Evolutionary conservation across 306 rosid species (phyloP), one percentile per base, ranked within the genome.

Genomic region (Echinosophora koreensis): DNA sequence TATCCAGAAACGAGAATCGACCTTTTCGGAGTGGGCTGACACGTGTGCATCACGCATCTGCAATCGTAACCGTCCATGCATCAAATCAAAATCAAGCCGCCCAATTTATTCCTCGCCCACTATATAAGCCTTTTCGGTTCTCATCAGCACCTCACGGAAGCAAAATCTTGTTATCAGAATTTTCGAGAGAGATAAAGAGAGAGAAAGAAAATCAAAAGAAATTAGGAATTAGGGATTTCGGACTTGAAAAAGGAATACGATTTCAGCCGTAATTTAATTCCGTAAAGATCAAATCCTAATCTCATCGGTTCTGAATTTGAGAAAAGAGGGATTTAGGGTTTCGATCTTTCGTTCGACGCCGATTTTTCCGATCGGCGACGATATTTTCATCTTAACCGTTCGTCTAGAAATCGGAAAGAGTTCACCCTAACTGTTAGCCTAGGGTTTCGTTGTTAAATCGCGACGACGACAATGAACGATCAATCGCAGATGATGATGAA

Each of bases 401-500:
- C 9, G 30, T 37, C 59, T 77, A 17, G 11, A 37, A 60, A 44
- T 81, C 37, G 22, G 28, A 6, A 63, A 72, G 54, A 65, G 18
- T 22, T 74, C 30, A 17, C 68, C 34, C 76, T 28, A 17, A 57
- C 11, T 30, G 22, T 72, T 51, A 58, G 14, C 49, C 11, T 78
- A 81, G 88, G 78, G 83, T 62, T 85, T 62, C 27, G 71, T 78
- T 34, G 55, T 39, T n/a, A 61, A 44, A 32, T 61, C 50, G 38
- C 58, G 28, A 54, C 60, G 18, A 73, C 59, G 70, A 30, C 50
- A 4, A 85, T 85, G 88, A 85, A 85, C 81, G 88, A 85, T 68
- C 86, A 85, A 71, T 71, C 88, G 52, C 76, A 82, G 83, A 85
- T 82, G 84, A 78, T 85, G 86, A 78, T 85, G 86, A 85, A 85